Evolutionary conservation across 768 basidiomycete genomes (phyloP).

Genomic region (Hydnomerulius pinastri): DNA sequence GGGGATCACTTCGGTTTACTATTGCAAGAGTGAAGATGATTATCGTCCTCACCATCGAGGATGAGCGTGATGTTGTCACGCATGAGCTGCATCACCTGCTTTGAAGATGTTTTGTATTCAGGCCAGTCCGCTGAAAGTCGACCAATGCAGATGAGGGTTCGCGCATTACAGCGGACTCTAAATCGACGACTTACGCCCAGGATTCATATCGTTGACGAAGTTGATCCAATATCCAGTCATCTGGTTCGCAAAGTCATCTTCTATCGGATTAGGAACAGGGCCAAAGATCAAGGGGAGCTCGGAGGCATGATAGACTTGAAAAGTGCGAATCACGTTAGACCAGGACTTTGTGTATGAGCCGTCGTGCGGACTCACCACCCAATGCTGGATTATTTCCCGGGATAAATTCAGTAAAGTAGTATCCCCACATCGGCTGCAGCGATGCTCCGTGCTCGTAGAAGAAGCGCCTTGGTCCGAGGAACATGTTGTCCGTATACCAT

Average conservation of each 20-base stretch:
- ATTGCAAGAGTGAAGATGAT: background rate
- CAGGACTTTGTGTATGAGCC: no score
- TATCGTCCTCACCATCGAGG: conserved; percentile 50
- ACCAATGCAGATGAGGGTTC: no score
- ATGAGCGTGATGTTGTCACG: conserved; percentile 55
- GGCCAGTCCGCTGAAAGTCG: conserved; percentile 43
- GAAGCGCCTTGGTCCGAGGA: conserved; percentile 48
- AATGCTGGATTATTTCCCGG: conserved; percentile 49
- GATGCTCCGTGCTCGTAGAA: conserved; percentile 51
- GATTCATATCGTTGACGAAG: conserved; percentile 57
- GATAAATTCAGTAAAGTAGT: conserved; percentile 58
- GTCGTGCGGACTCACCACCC: conserved; percentile 50
- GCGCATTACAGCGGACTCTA: no score
- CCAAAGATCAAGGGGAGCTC: conserved; percentile 32
- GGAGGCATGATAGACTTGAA: conserved; percentile 16
- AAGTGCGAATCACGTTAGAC: background rate
- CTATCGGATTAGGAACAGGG: conserved; percentile 42
- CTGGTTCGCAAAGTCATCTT: conserved; percentile 47
- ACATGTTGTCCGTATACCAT: conserved; percentile 64
- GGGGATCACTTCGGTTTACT: background rate
- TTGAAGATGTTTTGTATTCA: conserved; percentile 35
- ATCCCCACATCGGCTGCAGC: conserved; percentile 51
- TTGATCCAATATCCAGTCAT: conserved; percentile 56
- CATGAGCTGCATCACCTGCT: conserved; percentile 49
- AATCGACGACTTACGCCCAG: conserved; percentile 45